Evolutionary conservation across 2,329 filamentous ascomycete genomes (phyloP), one percentile per base, ranked within the genome.

Genomic region (Cytospora paraplurivora): DNA sequence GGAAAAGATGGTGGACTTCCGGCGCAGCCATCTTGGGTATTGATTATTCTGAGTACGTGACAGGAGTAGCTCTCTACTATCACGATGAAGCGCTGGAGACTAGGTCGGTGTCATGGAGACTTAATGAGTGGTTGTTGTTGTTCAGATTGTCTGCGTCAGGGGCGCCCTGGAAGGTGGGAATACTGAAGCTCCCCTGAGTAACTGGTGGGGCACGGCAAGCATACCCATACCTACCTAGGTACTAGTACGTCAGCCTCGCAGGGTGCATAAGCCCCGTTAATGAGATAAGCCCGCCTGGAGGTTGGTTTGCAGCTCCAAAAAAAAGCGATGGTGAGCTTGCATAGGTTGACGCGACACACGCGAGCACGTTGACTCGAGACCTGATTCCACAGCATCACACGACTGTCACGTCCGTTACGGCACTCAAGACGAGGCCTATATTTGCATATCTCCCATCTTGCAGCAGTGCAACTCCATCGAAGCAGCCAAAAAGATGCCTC

Each of bases 1-100:
- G 93, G 81, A 99, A 99, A 69, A 99, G 89, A 74, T 98, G 93
- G 79, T 98, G 92, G 64, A 96, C 91, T 83, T 98, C 92, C 68
- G 93, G 92, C 65, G 89, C 77, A 62, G 91, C 83, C 94, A 98
- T 98, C 65, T 59, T 83, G 76, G 67, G 60, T 59, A 19, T 59
- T 56, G 59, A 41, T 64, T 59, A 12, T 56, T 15, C 52, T 64
- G 58, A n/a, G 57, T 61, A 63, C 63, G 80, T 82, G 88, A 91
- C 92, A 95, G 92, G 92, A 96, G 92, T 76, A 91, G 86, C 92
- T 96, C 95, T 98, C 95, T 89, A 98, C 95, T 97, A 95, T 85
- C 91, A 86, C 81, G 50, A 11, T 49, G 47, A 56, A 50, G 32
- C 4, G 38, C 54, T 21, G n/a, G 13, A n/a, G 56, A 21, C 37